These are phyloP conservation scores for Rubus parviflorus DNA, from an alignment of 306 rosid genomes.

Conservation along the genomic window DNA sequence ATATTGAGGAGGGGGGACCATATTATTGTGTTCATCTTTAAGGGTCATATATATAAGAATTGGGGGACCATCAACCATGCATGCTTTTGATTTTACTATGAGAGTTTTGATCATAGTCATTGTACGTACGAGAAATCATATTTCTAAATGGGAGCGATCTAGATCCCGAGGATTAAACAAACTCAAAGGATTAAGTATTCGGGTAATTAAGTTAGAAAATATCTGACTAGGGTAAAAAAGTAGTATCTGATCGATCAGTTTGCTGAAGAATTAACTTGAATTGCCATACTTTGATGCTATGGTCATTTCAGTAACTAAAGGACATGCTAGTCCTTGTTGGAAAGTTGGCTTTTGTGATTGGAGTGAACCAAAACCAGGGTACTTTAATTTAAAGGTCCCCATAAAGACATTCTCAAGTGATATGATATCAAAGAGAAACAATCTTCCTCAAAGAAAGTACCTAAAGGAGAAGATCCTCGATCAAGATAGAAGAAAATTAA, in stretches of 20 bases:
- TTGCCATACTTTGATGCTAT: background rate
- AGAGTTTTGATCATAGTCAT: background rate
- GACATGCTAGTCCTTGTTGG: slow-evolving; percentile 1
- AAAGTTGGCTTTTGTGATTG: background rate
- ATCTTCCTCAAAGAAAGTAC: slow-evolving; percentile 20
- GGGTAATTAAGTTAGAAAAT: too few relatives aligned
- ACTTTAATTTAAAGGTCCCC: background rate
- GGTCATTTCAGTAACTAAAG: background rate
- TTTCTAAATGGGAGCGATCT: background rate
- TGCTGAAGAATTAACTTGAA: background rate
- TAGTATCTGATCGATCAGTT: background rate
- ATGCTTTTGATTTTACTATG: slow-evolving; percentile 5
- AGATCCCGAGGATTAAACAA: background rate
- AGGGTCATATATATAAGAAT: background rate
- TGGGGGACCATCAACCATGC: slow-evolving; percentile 24
- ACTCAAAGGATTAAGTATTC: too few relatives aligned
- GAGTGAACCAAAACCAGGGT: background rate
- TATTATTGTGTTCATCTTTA: slow-evolving; percentile 8
- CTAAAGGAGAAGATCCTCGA: background rate
- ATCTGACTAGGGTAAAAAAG: background rate
- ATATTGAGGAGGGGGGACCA: slow-evolving; percentile 37
- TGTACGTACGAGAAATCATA: background rate
- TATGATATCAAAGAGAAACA: background rate
- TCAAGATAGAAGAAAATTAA: background rate
- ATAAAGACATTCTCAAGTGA: slow-evolving; percentile 2